Evolutionary conservation across 1,284 basidiomycete genomes (phyloP), one percentile per base, ranked within the genome.

Genomic region (Cutaneotrichosporon dermatis): DNA sequence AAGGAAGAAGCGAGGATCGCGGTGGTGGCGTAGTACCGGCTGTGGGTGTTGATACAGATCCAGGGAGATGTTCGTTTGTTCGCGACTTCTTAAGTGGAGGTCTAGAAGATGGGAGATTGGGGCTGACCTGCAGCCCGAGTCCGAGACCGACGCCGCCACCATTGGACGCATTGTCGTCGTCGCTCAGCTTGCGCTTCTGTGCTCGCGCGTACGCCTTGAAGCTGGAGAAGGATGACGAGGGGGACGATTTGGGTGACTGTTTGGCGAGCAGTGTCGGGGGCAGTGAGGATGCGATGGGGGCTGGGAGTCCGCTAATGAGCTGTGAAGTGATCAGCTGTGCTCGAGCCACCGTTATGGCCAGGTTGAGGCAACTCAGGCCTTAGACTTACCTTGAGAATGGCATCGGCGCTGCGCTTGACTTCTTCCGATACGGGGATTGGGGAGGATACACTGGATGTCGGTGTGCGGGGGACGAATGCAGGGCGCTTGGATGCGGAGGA

Each of bases 371-470:
- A 25, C 25, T 25, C 25, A 25, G 25, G 25, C 25, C 25, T 25
- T 25, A n/a, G 13, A 64, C 70, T 58, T 54, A 73, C 74, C 59
- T 70, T 69, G 36, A 75, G 63, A 7, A 75, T 71, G 13, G 68
- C 65, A 16, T 62, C 60, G 25, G 64, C 64, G 16, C 49, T 58
- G 39, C 56, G 56, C 55, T 66, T 62, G 9, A 69, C 67, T 15
- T 65, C 63, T 11, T 67, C 58, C 15, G 58, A 54, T 51, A 51
- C 50, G n/a, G 57, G 16, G 40, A 15, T 51, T 43, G 54, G 54
- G 3, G 54, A 55, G 6, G 55, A 55, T 15, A 33, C 50, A 11
- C 35, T 40, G 48, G 50, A 41, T 15, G 35, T 57, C 10, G 63
- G 40, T 2, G 63, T 49, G 10, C 60, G 60, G 25, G 58, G 58